These are phyloP conservation scores for Marasmius sp. DNA, from an alignment of 1,284 basidiomycete genomes.

Conservation along the genomic window DNA sequence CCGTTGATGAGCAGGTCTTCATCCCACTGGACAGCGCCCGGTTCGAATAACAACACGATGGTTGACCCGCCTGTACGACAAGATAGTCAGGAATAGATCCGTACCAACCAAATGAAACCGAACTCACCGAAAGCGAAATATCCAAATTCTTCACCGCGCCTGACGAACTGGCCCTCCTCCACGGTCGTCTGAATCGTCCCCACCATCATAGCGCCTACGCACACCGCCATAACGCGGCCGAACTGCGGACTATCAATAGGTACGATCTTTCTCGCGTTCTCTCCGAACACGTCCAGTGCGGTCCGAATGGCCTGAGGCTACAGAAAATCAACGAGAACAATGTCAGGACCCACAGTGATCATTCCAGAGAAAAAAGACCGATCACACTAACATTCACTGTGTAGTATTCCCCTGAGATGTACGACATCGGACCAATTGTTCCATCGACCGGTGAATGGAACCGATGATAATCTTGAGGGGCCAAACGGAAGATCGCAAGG, in stretches of 20 bases:
- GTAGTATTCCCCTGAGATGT: constrained; percentile 87
- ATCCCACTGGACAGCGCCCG: constrained; percentile 83
- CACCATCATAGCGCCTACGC: constrained; percentile 94
- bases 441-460: constrained; percentile 94
- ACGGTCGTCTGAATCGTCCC: constrained; percentile 86
- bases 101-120: not conserved
- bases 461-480: constrained; percentile 95
- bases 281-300: constrained; percentile 90
- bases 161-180: constrained; percentile 77
- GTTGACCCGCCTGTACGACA: constrained; percentile 75
- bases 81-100: not conserved
- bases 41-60: constrained; percentile 85
- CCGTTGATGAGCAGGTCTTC: constrained; percentile 88
- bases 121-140: constrained; percentile 90
- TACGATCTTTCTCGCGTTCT: constrained; percentile 89
- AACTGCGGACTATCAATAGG: constrained; percentile 86
- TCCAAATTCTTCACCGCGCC: constrained; percentile 87
- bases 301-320: constrained; percentile 83
- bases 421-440: constrained; percentile 75
- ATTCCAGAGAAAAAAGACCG: constrained; percentile 15
- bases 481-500: constrained; percentile 86
- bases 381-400: constrained; percentile 76
- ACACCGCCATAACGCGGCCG: constrained; percentile 87
- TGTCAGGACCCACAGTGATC: not conserved
- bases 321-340: not conserved